phyloP scores from a whole-genome alignment of 2,329 filamentous ascomycete species.

The Fusarium denticulatum region DNA sequence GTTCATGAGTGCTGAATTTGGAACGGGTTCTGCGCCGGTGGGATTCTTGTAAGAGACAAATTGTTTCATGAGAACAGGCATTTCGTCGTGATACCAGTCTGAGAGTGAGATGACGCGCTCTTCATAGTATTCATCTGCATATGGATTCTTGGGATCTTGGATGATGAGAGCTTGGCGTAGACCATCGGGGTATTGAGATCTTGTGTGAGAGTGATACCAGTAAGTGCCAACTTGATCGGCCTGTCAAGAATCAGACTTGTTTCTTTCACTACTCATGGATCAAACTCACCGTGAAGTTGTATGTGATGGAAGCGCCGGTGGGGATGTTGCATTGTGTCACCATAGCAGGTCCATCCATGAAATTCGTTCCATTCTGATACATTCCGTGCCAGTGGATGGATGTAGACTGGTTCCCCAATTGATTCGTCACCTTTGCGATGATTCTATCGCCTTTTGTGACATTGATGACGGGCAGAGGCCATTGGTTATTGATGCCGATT shows the following conservation, averaged over 20 bases:
- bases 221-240: background rate
- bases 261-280: accelerated
- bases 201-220: background rate
- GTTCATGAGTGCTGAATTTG: background rate
- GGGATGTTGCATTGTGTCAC: background rate
- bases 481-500: background rate
- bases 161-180: background rate
- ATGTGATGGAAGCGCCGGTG: background rate
- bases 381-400: background rate
- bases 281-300: background rate
- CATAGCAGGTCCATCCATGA: background rate
- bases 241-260: background rate
- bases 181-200: background rate
- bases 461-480: background rate
- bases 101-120: background rate
- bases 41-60: background rate
- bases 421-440: background rate
- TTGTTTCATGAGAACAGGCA: background rate
- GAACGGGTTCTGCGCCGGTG: background rate
- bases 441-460: background rate
- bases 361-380: background rate
- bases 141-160: background rate
- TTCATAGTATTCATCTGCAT: background rate
- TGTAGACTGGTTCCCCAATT: background rate
- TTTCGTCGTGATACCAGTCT: background rate